A percentile compares a stretch with the other conserved stretches of the same genome.
phyloP scores from a whole-genome alignment of 305 asterid species.

The Salvia sclarea region DNA sequence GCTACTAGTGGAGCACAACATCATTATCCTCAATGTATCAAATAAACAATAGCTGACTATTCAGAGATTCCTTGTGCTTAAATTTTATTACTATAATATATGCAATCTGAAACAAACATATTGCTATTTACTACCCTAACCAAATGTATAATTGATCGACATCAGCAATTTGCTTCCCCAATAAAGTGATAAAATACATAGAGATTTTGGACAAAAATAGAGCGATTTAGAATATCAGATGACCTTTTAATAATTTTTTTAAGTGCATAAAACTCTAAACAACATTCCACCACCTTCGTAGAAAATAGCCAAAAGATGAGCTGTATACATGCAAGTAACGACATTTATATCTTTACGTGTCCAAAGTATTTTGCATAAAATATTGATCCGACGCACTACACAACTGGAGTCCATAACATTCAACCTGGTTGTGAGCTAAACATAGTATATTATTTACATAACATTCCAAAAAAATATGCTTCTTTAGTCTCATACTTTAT shows the following conservation, averaged over 20 bases:
- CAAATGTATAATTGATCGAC: not conserved
- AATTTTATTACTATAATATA: not conserved
- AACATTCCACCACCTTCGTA: constrained; percentile 15
- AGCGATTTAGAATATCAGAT: constrained; percentile 8
- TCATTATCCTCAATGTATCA: not conserved
- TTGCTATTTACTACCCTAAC: constrained; percentile 1
- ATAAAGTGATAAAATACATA: not conserved
- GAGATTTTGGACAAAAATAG: not conserved
- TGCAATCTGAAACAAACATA: not conserved
- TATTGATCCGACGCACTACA: constrained; percentile 33
- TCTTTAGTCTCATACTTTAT: constrained; percentile 18
- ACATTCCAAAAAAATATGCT: constrained; percentile 39
- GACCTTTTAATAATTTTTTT: not conserved
- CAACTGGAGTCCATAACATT: constrained; percentile 37
- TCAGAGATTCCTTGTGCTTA: not conserved
- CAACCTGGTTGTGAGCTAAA: constrained; percentile 36
- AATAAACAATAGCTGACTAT: not conserved
- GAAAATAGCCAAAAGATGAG: constrained; percentile 19
- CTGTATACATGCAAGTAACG: constrained; percentile 28
- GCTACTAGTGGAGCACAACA: not conserved
- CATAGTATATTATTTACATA: constrained; percentile 33
- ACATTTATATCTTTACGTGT: constrained; percentile 36
- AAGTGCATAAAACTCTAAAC: not conserved
- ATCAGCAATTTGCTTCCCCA: not conserved
- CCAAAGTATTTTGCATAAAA: constrained; percentile 30